Conservation (phyloP, 2,329 filamentous ascomycete genomes). For the Talaromyces funiculosus region DNA sequence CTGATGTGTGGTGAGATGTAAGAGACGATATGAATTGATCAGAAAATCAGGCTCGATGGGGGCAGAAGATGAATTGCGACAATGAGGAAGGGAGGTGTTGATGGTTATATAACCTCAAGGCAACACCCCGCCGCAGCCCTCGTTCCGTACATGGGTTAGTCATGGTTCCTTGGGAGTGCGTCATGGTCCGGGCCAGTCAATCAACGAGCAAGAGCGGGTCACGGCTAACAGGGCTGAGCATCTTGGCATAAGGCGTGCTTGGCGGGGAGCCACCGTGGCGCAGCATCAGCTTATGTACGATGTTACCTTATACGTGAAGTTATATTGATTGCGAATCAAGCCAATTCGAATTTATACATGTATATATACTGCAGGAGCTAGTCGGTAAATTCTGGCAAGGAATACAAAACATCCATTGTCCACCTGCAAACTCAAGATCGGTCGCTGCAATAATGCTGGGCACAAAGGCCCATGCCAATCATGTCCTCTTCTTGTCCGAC, state of each 20-base stretch:
- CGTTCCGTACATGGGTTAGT: background rate
- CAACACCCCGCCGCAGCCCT: background rate
- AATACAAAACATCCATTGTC: background rate
- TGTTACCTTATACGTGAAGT: too few relatives aligned
- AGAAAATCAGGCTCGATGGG: background rate
- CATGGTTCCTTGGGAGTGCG: background rate
- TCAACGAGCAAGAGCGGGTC: background rate
- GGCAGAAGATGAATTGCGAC: background rate
- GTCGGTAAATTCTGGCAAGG: background rate
- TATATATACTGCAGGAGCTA: background rate
- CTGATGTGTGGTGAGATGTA: background rate
- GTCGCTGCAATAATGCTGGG: too few relatives aligned
- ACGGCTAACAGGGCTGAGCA: background rate
- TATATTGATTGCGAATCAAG: too few relatives aligned
- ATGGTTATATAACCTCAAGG: background rate
- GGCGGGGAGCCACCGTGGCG: conserved; percentile 2
- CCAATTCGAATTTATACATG: background rate
- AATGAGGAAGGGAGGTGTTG: background rate
- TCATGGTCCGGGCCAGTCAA: background rate
- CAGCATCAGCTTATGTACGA: background rate
- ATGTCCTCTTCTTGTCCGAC: conserved; percentile 14
- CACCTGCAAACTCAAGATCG: background rate
- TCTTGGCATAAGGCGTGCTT: background rate
- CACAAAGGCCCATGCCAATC: too few relatives aligned
- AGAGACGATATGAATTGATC: background rate